These are phyloP conservation scores for Fraxinus anomala DNA, from an alignment of 257 asterid genomes.

Conservation along the genomic window DNA sequence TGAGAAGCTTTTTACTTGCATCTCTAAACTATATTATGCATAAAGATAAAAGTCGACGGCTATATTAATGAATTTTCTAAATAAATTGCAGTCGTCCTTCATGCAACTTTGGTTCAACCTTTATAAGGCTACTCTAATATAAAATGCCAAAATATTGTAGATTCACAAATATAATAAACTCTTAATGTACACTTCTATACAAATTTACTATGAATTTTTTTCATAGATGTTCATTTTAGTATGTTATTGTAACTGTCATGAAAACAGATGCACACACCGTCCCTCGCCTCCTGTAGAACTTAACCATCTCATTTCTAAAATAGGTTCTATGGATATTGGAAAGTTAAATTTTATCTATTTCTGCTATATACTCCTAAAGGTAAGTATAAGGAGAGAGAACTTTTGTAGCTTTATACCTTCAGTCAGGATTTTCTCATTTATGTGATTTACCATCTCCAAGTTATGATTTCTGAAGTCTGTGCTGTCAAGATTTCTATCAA, in stretches of 20 bases:
- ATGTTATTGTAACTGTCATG: background rate
- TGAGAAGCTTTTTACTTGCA: background rate
- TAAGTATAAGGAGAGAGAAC: background rate
- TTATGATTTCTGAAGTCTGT: background rate
- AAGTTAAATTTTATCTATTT: background rate
- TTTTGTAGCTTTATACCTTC: background rate
- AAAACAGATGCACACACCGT: background rate
- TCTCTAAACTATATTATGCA: background rate
- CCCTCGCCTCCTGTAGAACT: background rate
- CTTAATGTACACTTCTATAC: background rate
- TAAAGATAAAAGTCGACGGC: background rate
- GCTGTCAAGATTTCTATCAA: background rate
- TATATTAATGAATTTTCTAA: background rate
- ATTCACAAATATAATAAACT: background rate
- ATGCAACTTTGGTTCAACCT: background rate
- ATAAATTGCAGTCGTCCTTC: background rate
- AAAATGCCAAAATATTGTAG: background rate
- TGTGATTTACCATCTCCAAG: background rate
- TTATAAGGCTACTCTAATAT: background rate
- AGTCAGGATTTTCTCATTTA: background rate
- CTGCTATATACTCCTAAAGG: background rate
- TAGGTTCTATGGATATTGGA: background rate
- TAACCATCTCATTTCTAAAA: background rate
- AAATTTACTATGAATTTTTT: background rate
- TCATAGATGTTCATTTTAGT: background rate